Base-by-base conservation (phyloP, 192 early-diverging fungal species). In the Umbelopsis vinacea region DNA sequence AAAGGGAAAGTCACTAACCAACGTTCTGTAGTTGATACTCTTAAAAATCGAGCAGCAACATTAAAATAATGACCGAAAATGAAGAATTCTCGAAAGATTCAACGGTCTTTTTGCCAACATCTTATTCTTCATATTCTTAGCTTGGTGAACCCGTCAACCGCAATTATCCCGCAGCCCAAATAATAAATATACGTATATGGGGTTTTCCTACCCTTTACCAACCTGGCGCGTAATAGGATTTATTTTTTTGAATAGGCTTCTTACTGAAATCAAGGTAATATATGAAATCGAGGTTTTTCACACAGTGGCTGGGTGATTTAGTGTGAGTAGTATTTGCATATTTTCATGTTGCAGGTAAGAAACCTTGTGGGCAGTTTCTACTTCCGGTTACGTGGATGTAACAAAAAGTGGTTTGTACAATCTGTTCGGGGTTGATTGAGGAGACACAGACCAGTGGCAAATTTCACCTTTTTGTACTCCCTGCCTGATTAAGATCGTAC, bases 381-480 rank as follows among this genome's bases (percentile, higher is more conserved):
- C 29, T 63, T 63, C 23, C 2, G 57, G 57, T 17, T 38, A 37
- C 12, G 29, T 37, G 12, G 33, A 63, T 63, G 57, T 29, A 15
- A 63, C 57, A 63, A 35, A 63, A 63, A 63, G 17, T 14, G 35
- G 17, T 63, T 37, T 35, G 57, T 35, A 29, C 57, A 37, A 63
- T 63, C 57, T 43, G 57, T 63, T 63, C 57, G 57, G 57, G 57
- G 57, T 63, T 57, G 26, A 29, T n/a, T 29, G 26, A 63, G 57
- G 57, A 63, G 57, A n/a, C 57, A 63, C 57, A 63, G 57, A 33
- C 33, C 57, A 63, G 57, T 63, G 57, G 57, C 57, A 63, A 63
- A 63, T 11, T 43, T 63, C 57, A 26, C 23, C 57, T 35, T 35
- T n/a, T 63, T 63, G 57, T 63, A 63, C 57, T 63, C 57, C 57